Base-by-base conservation (phyloP, 1,139 yeast species). In the Candida buenavistaensis region DNA sequence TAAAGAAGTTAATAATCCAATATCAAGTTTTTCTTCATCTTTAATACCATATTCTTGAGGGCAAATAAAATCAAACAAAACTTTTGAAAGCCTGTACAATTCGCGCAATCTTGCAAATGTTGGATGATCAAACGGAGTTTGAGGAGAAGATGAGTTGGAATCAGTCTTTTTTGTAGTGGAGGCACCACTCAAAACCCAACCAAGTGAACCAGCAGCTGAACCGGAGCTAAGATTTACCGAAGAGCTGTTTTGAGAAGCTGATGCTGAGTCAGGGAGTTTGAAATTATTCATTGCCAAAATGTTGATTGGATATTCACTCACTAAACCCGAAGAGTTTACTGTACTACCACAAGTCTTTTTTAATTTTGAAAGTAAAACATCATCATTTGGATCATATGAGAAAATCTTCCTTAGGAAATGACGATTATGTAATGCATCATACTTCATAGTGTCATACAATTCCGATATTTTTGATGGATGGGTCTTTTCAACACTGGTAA, bases 1-100 rank as follows among this genome's bases (percentile, higher is more conserved):
- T 51, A 94, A 72, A 1, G 97, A 88, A 0, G 99, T 94, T 48
- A 94, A 70, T 41, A 94, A 68, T 2, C 99, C 98, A 65, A 94
- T 94, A 57, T 94, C 98, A 42, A 94, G 72, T 56, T 94, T 94
- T 57, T 94, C 98, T 54, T 85, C 86, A 52, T 89, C 96, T 46
- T 90, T 90, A 47, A 94, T 94, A 45, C 99, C 99, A 55, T 94
- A 94, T 55, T 94, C 98, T 60, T 94, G 97, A 9, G 99, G 99
- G 60, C 98, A 92, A 35, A 94, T 89, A 52, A 92, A 92, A 62
- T 94, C 99, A 63, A 94, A 94, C 45, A 94, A 65, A 4, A 94
- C 96, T 58, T 94, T 94, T 0, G 97, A 87, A 37, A 94, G 70
- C 44, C 92, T 72, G 58, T 90, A 94, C 38, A 94, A 71, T 54